A percentile compares a stretch with the other conserved stretches of the same genome.
phyloP scores from a whole-genome alignment of 495 filamentous ascomycete species.

The Saxophila tyrrhenica region DNA sequence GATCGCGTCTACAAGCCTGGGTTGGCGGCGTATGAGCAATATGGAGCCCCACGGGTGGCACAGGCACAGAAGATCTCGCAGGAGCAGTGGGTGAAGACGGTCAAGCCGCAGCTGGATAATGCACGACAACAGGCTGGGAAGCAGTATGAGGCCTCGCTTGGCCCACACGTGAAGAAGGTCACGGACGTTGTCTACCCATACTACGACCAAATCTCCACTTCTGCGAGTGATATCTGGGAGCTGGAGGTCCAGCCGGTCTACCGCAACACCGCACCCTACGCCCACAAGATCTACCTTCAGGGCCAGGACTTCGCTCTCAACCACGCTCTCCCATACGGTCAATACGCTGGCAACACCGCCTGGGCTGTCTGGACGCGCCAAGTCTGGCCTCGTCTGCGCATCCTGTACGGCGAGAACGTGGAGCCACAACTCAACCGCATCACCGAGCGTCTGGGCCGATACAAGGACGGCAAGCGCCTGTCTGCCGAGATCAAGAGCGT shows the following conservation, averaged over 20 bases:
- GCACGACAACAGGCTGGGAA: slow-evolving; percentile 45
- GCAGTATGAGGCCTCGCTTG: slow-evolving; percentile 58
- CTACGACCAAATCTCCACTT: slow-evolving; percentile 50
- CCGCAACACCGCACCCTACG: slow-evolving; percentile 58
- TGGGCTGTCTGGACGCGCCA: slow-evolving; percentile 59
- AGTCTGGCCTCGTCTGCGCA: slow-evolving; percentile 66
- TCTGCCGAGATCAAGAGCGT: slow-evolving; percentile 46
- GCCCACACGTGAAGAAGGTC: slow-evolving; percentile 59
- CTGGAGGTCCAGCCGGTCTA: slow-evolving; percentile 66
- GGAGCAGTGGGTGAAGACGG: slow-evolving; percentile 63
- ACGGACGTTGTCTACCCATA: slow-evolving; percentile 53
- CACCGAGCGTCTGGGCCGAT: slow-evolving; percentile 74
- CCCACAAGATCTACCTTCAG: slow-evolving; percentile 53
- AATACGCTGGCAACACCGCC: slow-evolving; percentile 54
- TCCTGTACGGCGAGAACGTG: slow-evolving; percentile 79
- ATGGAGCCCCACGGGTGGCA: slow-evolving; percentile 67
- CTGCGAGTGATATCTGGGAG: slow-evolving; percentile 54
- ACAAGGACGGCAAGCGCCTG: slow-evolving; percentile 56
- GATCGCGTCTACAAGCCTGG: slow-evolving; percentile 52
- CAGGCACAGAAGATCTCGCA: slow-evolving; percentile 51
- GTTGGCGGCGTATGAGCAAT: slow-evolving; percentile 47
- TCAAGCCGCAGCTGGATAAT: slow-evolving; percentile 61
- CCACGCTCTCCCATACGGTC: slow-evolving; percentile 61
- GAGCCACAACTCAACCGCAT: slow-evolving; percentile 92
- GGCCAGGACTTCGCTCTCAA: slow-evolving; percentile 54